These are phyloP conservation scores for Setaria italica DNA, from an alignment of 202 grass and related monocot genomes.

Conservation along the genomic window DNA sequence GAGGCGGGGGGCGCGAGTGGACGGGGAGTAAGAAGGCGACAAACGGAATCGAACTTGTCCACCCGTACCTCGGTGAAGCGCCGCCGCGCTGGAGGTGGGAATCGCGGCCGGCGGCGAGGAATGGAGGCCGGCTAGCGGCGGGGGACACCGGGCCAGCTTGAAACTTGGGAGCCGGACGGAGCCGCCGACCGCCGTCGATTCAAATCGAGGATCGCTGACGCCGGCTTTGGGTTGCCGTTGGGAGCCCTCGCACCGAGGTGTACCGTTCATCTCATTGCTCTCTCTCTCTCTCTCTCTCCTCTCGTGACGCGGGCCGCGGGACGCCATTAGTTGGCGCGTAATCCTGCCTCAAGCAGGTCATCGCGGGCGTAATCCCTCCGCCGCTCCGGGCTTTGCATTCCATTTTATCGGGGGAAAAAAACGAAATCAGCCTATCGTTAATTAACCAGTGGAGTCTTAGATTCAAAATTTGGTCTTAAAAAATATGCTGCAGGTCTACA, in stretches of 20 bases:
- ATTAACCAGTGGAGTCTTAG: too few relatives aligned
- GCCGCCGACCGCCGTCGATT: neutral
- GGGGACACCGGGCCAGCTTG: neutral
- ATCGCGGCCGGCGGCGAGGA: neutral
- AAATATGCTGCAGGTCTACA: too few relatives aligned
- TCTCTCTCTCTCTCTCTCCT: too few relatives aligned
- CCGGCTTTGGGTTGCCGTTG: neutral
- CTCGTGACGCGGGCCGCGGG: neutral
- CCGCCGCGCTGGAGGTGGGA: neutral
- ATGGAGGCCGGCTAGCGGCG: neutral
- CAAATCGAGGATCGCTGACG: neutral
- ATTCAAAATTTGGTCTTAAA: too few relatives aligned
- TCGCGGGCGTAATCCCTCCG: too few relatives aligned
- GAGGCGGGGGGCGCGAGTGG: neutral
- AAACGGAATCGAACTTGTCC: neutral
- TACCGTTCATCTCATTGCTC: too few relatives aligned
- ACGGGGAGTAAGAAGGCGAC: neutral
- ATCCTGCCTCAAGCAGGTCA: too few relatives aligned
- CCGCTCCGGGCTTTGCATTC: too few relatives aligned
- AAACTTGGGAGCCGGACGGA: too few relatives aligned
- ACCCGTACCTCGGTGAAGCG: neutral
- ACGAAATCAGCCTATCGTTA: too few relatives aligned
- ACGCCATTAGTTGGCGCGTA: slow-evolving; percentile 20
- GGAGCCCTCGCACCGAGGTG: neutral
- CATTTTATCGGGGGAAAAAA: too few relatives aligned